These are phyloP conservation scores for Dictyostelium purpureum DNA, from an alignment of 78 protist species.

Conservation along the genomic window DNA sequence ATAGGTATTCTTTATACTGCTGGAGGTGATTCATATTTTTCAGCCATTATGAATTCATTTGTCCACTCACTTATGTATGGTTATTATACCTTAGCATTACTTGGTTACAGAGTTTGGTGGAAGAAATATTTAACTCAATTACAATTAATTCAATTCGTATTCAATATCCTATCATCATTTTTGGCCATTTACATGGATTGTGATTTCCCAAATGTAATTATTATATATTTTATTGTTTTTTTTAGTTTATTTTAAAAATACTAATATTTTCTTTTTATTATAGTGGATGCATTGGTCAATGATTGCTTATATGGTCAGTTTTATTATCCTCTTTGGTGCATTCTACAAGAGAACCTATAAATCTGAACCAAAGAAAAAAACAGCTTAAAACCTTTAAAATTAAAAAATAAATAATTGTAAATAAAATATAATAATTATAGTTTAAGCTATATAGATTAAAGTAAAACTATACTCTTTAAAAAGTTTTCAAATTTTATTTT, in stretches of 20 bases:
- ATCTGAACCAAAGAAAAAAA: not conserved
- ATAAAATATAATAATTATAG: too few relatives aligned
- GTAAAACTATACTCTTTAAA: too few relatives aligned
- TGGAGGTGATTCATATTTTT: slow-evolving; percentile 79
- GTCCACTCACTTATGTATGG: slow-evolving; percentile 80
- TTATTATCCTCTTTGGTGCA: slow-evolving; percentile 62
- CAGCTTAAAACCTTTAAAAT: too few relatives aligned
- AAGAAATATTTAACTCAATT: slow-evolving; percentile 81
- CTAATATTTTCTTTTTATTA: too few relatives aligned
- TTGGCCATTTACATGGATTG: slow-evolving; percentile 9
- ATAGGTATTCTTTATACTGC: slow-evolving; percentile 61
- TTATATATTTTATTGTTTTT: too few relatives aligned
- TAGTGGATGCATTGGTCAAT: slow-evolving; percentile 70
- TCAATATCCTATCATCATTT: slow-evolving; percentile 12
- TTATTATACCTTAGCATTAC: slow-evolving; percentile 68
- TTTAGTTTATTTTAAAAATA: too few relatives aligned
- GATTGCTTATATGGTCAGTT: slow-evolving; percentile 68
- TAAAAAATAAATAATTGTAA: too few relatives aligned
- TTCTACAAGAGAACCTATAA: slow-evolving; percentile 55
- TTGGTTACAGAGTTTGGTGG: slow-evolving; percentile 64
- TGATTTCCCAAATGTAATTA: slow-evolving; percentile 45
- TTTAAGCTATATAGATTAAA: too few relatives aligned
- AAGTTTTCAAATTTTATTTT: too few relatives aligned
- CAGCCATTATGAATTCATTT: slow-evolving; percentile 61
- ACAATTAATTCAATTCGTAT: slow-evolving; percentile 72